A percentile compares a stretch with the other conserved stretches of the same genome.
Evolutionary conservation across 2,329 filamentous ascomycete genomes (phyloP).

Genomic region (Chaetothyriales sp.): DNA sequence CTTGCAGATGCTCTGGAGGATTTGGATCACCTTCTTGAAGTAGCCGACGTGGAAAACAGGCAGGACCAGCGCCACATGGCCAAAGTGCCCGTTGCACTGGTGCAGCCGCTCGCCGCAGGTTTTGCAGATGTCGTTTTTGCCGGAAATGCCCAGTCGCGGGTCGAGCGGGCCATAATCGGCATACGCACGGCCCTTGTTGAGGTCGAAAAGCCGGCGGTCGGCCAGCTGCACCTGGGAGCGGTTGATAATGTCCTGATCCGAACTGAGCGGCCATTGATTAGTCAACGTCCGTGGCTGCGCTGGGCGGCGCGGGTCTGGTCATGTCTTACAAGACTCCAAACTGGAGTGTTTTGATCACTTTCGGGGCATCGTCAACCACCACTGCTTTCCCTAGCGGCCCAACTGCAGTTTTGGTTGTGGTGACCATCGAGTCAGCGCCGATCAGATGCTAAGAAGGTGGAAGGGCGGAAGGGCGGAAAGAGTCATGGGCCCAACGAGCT

Average conservation of each 20-base stretch:
- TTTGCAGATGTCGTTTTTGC: conserved; percentile 62
- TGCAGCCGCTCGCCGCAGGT: conserved; percentile 74
- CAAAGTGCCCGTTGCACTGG: conserved; percentile 89
- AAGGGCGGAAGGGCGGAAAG: neutral
- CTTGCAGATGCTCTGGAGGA: conserved; percentile 93
- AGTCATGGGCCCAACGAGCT: neutral
- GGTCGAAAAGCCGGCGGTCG: conserved; percentile 86
- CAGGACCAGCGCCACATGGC: conserved; percentile 76
- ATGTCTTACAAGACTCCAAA: conserved; percentile 71
- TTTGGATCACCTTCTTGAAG: conserved; percentile 79
- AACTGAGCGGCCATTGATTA: conserved; percentile 36
- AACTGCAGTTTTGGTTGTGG: neutral
- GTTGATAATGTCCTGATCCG: conserved; percentile 86
- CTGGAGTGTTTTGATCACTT: conserved; percentile 83
- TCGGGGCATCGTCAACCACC: conserved; percentile 75
- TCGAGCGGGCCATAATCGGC: conserved; percentile 79
- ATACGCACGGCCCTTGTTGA: conserved; percentile 62
- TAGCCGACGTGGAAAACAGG: conserved; percentile 95
- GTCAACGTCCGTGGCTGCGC: neutral
- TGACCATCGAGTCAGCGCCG: neutral
- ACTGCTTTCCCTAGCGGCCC: conserved; percentile 52
- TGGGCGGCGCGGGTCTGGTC: neutral
- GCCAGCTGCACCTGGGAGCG: conserved; percentile 90
- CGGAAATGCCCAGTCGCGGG: conserved; percentile 74
- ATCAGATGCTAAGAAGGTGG: neutral